Evolutionary conservation across 176 grass and related monocot species (phyloP).

Genomic region (Musa troglodytarum): DNA sequence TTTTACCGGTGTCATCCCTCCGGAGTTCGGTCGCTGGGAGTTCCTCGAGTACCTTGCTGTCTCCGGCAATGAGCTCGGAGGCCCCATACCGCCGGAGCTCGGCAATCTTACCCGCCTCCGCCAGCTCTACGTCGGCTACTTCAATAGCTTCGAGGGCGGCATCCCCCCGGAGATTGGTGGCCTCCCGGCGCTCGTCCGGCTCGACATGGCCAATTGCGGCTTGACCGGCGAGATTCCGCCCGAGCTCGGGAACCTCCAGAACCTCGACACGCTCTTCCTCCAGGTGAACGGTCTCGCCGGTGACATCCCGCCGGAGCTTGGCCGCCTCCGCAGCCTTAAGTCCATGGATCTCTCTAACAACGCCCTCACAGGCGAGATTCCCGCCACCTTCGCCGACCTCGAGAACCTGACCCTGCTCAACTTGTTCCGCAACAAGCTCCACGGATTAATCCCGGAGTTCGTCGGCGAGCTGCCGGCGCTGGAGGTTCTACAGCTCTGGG

Average conservation of each 20-base stretch:
- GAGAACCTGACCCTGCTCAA: slow-evolving; percentile 71
- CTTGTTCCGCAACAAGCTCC: slow-evolving; percentile 72
- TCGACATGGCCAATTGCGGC: slow-evolving; percentile 80
- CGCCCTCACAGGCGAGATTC: slow-evolving; percentile 58
- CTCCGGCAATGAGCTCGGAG: slow-evolving; percentile 84
- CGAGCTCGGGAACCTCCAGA: slow-evolving; percentile 42
- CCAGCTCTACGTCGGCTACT: slow-evolving; percentile 82
- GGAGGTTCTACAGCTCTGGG: slow-evolving; percentile 92
- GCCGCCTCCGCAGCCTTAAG: slow-evolving; percentile 50
- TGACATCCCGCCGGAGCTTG: slow-evolving; percentile 48
- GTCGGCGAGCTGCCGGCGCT: slow-evolving; percentile 57
- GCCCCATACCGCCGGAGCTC: slow-evolving; percentile 54
- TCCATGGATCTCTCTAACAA: slow-evolving; percentile 95
- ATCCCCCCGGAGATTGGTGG: slow-evolving; percentile 65
- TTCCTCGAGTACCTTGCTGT: slow-evolving; percentile 65
- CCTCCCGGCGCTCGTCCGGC: slow-evolving; percentile 44
- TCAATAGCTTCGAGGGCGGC: slow-evolving; percentile 66
- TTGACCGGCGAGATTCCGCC: slow-evolving; percentile 56
- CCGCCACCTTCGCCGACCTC: slow-evolving; percentile 47
- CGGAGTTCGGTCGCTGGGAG: slow-evolving; percentile 55
- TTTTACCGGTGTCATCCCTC: slow-evolving; percentile 63
- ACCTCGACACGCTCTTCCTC: slow-evolving; percentile 87
- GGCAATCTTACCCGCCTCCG: slow-evolving; percentile 53
- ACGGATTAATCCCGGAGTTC: slow-evolving; percentile 63
- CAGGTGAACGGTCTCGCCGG: slow-evolving; percentile 62